A percentile compares a stretch with the other conserved stretches of the same genome.
Evolutionary conservation across 2,329 filamentous ascomycete species (phyloP).

Genomic region (Apiospora pterosperma): DNA sequence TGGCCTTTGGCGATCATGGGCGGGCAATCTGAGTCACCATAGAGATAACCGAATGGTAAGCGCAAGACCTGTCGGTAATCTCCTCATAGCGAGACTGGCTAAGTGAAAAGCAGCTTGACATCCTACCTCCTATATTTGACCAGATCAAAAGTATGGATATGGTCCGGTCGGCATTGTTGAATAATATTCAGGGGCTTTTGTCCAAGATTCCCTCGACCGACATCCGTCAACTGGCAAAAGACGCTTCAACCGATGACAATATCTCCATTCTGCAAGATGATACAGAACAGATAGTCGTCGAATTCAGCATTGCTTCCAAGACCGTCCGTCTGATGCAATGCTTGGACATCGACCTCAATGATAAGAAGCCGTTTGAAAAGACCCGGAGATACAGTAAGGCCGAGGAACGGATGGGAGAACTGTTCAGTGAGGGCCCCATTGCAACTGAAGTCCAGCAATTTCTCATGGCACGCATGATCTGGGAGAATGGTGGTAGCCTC

Average conservation of each 20-base stretch:
- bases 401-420: neutral
- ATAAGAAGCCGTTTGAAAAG: neutral
- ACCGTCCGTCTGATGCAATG: neutral
- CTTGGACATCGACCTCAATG: neutral
- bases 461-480: neutral
- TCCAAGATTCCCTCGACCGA: neutral
- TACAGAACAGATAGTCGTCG: neutral
- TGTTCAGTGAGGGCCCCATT: neutral
- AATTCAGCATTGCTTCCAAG: neutral
- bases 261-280: neutral
- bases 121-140: neutral
- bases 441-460: neutral
- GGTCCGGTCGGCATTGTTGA: neutral
- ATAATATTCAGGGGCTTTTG: neutral
- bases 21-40: slow-evolving; percentile 7
- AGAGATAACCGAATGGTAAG: slow-evolving; percentile 6
- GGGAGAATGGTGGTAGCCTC: neutral
- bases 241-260: neutral
- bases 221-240: neutral
- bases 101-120: neutral
- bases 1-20: slow-evolving; percentile 8
- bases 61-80: neutral
- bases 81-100: neutral
- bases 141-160: neutral
- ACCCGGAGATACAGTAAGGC: neutral